These are phyloP conservation scores for Apiotrichum brassicae DNA, from an alignment of 1,284 basidiomycete genomes.

Conservation along the genomic window DNA sequence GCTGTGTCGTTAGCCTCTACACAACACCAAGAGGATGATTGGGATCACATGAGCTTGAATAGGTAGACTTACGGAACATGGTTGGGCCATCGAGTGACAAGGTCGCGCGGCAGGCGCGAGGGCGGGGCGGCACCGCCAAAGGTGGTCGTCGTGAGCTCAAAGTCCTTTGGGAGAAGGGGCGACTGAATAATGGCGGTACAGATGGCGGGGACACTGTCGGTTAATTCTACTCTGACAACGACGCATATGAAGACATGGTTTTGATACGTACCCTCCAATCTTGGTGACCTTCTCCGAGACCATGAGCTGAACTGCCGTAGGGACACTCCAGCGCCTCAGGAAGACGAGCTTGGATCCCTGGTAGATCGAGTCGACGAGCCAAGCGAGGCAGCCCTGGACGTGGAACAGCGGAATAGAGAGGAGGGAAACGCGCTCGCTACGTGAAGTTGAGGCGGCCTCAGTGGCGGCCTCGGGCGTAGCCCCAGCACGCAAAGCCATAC, in stretches of 20 bases:
- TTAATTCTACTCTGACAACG: no score
- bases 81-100: constrained; percentile 29
- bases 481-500: constrained; percentile 30
- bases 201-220: constrained; percentile 30
- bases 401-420: constrained; percentile 43
- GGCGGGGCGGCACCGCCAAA: constrained; percentile 41
- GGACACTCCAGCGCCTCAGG: constrained; percentile 32
- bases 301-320: constrained; percentile 30
- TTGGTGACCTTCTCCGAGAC: constrained; percentile 29
- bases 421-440: constrained; percentile 21
- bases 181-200: constrained; percentile 31
- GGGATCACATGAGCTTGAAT: no score
- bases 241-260: neutral
- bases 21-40: constrained; percentile 18
- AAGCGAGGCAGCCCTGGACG: constrained; percentile 40
- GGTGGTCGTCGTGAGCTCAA: constrained; percentile 28
- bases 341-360: constrained; percentile 36
- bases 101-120: constrained; percentile 25
- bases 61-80: neutral
- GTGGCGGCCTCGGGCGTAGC: constrained; percentile 13
- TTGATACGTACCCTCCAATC: constrained; percentile 27
- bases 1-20: constrained; percentile 22
- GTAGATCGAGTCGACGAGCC: constrained; percentile 36
- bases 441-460: constrained; percentile 20
- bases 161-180: constrained; percentile 24